phyloP scores from a whole-genome alignment of 148 eudicot genomes.

The Amaranthus hypochondriacus region DNA sequence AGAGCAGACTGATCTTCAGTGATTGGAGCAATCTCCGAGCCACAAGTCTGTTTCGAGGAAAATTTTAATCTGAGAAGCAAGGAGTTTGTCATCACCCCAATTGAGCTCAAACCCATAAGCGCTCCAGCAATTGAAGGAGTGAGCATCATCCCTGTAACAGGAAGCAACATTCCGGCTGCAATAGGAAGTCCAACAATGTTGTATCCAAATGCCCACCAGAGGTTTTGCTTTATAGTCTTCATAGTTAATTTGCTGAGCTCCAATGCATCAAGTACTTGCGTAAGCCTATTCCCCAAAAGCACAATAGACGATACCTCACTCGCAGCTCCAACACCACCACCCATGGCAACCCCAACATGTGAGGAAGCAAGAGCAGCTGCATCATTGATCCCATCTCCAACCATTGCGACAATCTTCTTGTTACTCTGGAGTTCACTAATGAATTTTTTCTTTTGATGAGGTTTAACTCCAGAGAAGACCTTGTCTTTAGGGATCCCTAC shows the following conservation, averaged over 20 bases:
- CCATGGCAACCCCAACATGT: slow-evolving; percentile 93
- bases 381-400: slow-evolving; percentile 98
- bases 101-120: slow-evolving; percentile 87
- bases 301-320: slow-evolving; percentile 95
- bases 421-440: slow-evolving; percentile 65
- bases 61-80: slow-evolving; percentile 70
- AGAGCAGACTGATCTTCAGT: slow-evolving; percentile 28
- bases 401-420: slow-evolving; percentile 86
- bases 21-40: slow-evolving; percentile 9
- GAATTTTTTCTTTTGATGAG: slow-evolving; percentile 70
- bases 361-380: slow-evolving; percentile 93
- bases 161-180: slow-evolving; percentile 87
- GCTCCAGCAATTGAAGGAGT: slow-evolving; percentile 97
- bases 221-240: slow-evolving; percentile 96
- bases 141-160: slow-evolving; percentile 75
- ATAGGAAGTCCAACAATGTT: slow-evolving; percentile 90
- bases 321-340: slow-evolving; percentile 93
- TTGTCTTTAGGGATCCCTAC: slow-evolving; percentile 84
- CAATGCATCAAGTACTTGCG: slow-evolving; percentile 93
- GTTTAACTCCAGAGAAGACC: slow-evolving; percentile 73
- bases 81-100: slow-evolving; percentile 93
- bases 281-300: slow-evolving; percentile 77
- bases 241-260: slow-evolving; percentile 85
- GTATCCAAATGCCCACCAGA: slow-evolving; percentile 98
- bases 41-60: slow-evolving; percentile 30